Conservation (phyloP, 768 basidiomycete species). For the Fomitopsis serialis region DNA sequence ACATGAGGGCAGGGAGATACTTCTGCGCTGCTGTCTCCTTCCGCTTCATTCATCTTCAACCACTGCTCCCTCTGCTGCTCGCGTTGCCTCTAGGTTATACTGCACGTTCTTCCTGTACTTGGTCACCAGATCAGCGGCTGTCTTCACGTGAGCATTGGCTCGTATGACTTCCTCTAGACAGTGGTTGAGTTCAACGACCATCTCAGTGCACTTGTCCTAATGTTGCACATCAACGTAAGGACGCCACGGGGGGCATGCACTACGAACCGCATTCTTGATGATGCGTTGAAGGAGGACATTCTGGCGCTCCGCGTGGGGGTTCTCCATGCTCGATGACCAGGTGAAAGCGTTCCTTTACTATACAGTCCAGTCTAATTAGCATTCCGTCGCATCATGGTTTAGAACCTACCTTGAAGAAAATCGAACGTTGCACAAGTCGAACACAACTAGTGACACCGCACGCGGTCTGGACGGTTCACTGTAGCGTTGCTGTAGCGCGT, state of each 20-base stretch:
- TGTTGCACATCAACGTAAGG: not conserved
- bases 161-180: conserved; percentile 83
- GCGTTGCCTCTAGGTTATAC: conserved; percentile 77
- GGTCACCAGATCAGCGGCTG: conserved; percentile 75
- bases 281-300: conserved; percentile 88
- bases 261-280: conserved; percentile 78
- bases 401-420: too few species aligned
- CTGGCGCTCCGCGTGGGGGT: conserved; percentile 91
- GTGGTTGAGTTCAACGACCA: conserved; percentile 82
- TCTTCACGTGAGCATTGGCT: conserved; percentile 72
- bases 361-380: too few species aligned
- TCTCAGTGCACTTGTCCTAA: conserved; percentile 91
- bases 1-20: too few species aligned
- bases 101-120: conserved; percentile 93
- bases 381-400: too few species aligned
- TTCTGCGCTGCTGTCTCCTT: too few species aligned
- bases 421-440: too few species aligned
- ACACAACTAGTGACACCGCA: too few species aligned
- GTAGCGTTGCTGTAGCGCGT: too few species aligned
- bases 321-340: conserved; percentile 61
- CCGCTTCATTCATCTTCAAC: too few species aligned
- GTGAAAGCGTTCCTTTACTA: too few species aligned
- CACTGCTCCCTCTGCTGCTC: not conserved
- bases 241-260: not conserved
- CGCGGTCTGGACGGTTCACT: too few species aligned